Conservation (phyloP, 2,329 filamentous ascomycete genomes). For the Tolypocladium nubicola region DNA sequence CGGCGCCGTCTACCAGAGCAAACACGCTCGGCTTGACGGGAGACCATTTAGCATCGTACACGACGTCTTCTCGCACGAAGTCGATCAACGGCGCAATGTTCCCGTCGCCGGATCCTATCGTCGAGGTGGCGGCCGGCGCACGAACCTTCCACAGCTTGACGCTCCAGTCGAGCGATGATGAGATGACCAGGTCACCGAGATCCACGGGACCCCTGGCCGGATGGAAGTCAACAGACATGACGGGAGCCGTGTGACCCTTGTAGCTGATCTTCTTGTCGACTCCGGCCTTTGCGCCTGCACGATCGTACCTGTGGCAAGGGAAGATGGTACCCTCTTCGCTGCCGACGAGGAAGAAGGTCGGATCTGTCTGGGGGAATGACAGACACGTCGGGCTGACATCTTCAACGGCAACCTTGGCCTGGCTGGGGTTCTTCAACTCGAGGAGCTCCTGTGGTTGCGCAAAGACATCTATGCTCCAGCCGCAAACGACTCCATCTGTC, state of each 20-base stretch:
- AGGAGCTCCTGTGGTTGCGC: constrained; percentile 92
- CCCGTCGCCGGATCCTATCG: constrained; percentile 40
- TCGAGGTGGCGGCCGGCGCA: constrained; percentile 62
- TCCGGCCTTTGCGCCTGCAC: constrained; percentile 91
- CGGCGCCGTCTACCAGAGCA: constrained; percentile 85
- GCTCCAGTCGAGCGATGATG: constrained; percentile 91
- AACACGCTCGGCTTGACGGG: constrained; percentile 92
- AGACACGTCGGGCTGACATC: constrained; percentile 92
- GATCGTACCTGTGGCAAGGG: constrained; percentile 93
- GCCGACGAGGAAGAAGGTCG: constrained; percentile 93
- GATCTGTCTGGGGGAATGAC: constrained; percentile 88
- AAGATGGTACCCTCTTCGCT: constrained; percentile 96
- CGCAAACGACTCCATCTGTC: constrained; percentile 91
- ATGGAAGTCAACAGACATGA: constrained; percentile 95
- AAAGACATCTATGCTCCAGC: constrained; percentile 97
- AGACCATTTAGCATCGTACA: constrained; percentile 94
- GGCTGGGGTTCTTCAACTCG: constrained; percentile 74
- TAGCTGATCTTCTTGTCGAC: constrained; percentile 86
- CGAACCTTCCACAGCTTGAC: constrained; percentile 95
- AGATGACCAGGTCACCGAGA: constrained; percentile 84
- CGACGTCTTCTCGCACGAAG: constrained; percentile 87
- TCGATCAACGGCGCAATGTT: constrained; percentile 69
- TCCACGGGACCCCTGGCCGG: constrained; percentile 87
- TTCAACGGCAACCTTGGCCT: constrained; percentile 68
- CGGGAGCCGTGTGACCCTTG: constrained; percentile 80